Evolutionary conservation across 257 asterid genomes (phyloP).

Genomic region (Scutellaria minor): DNA sequence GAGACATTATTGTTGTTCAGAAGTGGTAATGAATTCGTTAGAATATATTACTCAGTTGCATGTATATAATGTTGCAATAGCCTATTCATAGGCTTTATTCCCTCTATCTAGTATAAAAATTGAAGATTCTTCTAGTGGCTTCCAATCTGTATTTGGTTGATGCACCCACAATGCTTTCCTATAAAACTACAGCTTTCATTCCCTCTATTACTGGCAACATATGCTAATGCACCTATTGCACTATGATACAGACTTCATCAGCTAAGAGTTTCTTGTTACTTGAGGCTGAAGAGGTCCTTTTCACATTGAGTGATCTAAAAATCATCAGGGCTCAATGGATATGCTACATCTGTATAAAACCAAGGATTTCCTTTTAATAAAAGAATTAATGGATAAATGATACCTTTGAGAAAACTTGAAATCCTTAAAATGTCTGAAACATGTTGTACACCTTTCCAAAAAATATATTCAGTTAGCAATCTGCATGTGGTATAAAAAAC

Average conservation of each 20-base stretch:
- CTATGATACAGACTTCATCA: neutral
- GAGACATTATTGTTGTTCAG: neutral
- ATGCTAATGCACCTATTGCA: neutral
- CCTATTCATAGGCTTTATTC: neutral
- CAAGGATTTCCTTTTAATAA: neutral
- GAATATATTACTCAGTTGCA: neutral
- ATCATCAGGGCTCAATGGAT: conserved; percentile 10
- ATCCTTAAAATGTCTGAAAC: too few species aligned
- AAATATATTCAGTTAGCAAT: too few species aligned
- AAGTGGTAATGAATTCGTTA: neutral
- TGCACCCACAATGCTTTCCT: neutral
- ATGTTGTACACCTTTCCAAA: too few species aligned
- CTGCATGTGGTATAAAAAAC: neutral
- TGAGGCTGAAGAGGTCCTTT: conserved; percentile 1
- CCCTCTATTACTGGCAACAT: neutral
- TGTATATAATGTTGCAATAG: neutral
- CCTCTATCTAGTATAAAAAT: neutral
- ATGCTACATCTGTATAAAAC: neutral
- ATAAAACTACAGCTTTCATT: too few species aligned
- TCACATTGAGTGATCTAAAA: neutral
- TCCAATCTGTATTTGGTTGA: too few species aligned
- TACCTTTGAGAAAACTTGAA: too few species aligned
- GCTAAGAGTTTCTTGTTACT: neutral
- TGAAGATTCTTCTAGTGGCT: neutral
- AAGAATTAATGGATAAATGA: too few species aligned